phyloP scores from a whole-genome alignment of 1,284 basidiomycete genomes.

The Pisolithus thermaeus region DNA sequence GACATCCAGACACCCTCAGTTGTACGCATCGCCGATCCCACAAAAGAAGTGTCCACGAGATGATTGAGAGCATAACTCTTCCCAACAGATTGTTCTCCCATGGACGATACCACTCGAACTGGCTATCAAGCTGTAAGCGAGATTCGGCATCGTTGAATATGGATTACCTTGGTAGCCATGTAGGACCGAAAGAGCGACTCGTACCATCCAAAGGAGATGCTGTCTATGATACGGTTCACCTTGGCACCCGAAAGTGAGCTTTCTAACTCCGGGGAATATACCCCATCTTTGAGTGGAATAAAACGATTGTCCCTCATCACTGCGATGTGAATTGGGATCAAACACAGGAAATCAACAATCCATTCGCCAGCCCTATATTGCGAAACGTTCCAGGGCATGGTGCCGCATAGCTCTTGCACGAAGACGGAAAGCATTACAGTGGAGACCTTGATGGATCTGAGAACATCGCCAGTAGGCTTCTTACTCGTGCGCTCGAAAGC shows the following conservation, averaged over 20 bases:
- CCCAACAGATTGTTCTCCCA: conserved; percentile 65
- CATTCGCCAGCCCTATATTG: no score
- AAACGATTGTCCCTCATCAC: no score
- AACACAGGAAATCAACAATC: no score
- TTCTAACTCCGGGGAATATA: conserved; percentile 45
- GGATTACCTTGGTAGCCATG: conserved; percentile 45
- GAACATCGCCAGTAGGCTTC: conserved; percentile 34
- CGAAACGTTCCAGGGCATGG: no score
- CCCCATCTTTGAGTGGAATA: conserved; percentile 46
- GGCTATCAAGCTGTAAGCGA: conserved; percentile 32
- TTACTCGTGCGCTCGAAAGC: conserved; percentile 42
- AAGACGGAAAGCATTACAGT: conserved; percentile 20
- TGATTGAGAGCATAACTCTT: conserved; percentile 61
- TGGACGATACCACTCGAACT: conserved; percentile 59
- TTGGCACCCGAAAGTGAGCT: conserved; percentile 51
- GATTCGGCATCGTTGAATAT: conserved; percentile 1
- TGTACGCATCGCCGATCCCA: conserved; percentile 61
- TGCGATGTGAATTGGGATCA: no score
- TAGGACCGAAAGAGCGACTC: conserved; percentile 61
- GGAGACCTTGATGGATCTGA: conserved; percentile 31
- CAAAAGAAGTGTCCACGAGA: conserved; percentile 58
- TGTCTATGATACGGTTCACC: conserved; percentile 51
- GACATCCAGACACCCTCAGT: conserved; percentile 68
- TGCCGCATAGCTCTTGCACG: conserved; percentile 15
- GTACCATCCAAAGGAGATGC: conserved; percentile 58